These are phyloP conservation scores for Geranium brycei DNA, from an alignment of 345 rosid species.

Conservation along the genomic window DNA sequence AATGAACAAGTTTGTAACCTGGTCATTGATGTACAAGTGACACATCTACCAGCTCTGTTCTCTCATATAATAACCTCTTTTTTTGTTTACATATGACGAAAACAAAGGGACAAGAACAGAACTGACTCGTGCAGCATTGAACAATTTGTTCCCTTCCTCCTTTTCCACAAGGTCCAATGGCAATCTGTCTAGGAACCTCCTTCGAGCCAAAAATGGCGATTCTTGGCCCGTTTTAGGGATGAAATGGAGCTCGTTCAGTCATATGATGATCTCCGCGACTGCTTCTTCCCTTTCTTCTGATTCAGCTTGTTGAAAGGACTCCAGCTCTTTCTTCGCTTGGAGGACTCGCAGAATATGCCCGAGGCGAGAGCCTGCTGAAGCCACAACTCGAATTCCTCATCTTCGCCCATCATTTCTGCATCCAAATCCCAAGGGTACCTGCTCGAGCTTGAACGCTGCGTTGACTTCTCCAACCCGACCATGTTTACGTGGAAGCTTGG, in stretches of 20 bases:
- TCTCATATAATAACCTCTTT: neutral
- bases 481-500: constrained; percentile 94
- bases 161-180: neutral
- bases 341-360: constrained; percentile 80
- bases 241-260: neutral
- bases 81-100: constrained; percentile 1
- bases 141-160: neutral
- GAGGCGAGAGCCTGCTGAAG: constrained; percentile 82
- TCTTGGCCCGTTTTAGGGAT: too few relatives aligned
- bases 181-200: too few relatives aligned
- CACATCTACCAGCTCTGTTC: neutral
- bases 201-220: too few relatives aligned
- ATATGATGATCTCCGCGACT: constrained; percentile 74
- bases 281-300: constrained; percentile 73
- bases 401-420: constrained; percentile 87
- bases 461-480: constrained; percentile 83
- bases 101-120: neutral
- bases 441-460: constrained; percentile 70
- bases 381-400: constrained; percentile 84
- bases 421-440: constrained; percentile 84
- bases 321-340: constrained; percentile 87
- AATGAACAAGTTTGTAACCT: too few relatives aligned
- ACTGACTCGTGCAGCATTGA: neutral
- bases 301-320: constrained; percentile 69
- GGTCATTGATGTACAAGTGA: too few relatives aligned